Percentiles rank a stretch among this genome's conserved stretches.
These are phyloP conservation scores for Durusdinium trenchii DNA, from an alignment of 73 alveolate species.

Conservation along the genomic window DNA sequence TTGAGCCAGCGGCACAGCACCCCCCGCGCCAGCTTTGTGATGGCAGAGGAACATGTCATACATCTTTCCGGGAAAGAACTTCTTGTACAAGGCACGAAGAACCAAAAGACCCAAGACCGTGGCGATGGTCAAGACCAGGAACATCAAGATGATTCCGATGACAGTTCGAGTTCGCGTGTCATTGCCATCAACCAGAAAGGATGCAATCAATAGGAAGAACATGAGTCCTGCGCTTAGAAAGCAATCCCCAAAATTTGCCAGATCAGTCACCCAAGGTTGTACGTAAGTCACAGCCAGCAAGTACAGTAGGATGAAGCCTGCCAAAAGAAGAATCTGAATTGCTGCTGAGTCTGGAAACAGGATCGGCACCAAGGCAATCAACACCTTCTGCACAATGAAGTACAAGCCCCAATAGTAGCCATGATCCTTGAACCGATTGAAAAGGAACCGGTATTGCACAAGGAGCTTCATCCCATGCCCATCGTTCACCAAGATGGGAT, in stretches of 20 bases:
- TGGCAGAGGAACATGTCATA: conserved; percentile 81
- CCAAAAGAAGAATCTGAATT: conserved; percentile 72
- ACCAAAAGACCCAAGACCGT: conserved; percentile 10
- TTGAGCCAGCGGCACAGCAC: conserved; percentile 77
- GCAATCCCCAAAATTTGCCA: conserved; percentile 43
- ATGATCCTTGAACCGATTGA: conserved; percentile 19
- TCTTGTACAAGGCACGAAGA: conserved; percentile 21
- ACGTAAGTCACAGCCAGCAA: conserved; percentile 21
- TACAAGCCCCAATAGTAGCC: conserved; percentile 70
- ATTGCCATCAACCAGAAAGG: conserved; percentile 66
- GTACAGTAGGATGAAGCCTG: conserved; percentile 19
- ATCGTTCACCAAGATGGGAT: conserved; percentile 42
- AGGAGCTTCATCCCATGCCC: conserved; percentile 80
- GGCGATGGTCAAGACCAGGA: conserved; percentile 25
- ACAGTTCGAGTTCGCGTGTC: conserved; percentile 6
- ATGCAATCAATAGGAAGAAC: conserved; percentile 45
- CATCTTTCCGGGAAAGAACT: conserved; percentile 86
- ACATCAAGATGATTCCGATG: conserved; percentile 9
- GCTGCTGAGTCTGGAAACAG: conserved; percentile 55
- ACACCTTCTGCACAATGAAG: conserved; percentile 62
- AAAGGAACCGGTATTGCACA: conserved; percentile 58
- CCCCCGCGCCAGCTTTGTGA: conserved; percentile 86
- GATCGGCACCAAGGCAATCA: conserved; percentile 64
- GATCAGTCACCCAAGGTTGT: conserved; percentile 1
- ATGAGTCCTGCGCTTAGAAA: conserved; percentile 58